Percentiles rank a stretch among this genome's conserved stretches.
These are phyloP conservation scores for Globisporangium splendens DNA, from an alignment of 352 stramenopile species.

Conservation along the genomic window DNA sequence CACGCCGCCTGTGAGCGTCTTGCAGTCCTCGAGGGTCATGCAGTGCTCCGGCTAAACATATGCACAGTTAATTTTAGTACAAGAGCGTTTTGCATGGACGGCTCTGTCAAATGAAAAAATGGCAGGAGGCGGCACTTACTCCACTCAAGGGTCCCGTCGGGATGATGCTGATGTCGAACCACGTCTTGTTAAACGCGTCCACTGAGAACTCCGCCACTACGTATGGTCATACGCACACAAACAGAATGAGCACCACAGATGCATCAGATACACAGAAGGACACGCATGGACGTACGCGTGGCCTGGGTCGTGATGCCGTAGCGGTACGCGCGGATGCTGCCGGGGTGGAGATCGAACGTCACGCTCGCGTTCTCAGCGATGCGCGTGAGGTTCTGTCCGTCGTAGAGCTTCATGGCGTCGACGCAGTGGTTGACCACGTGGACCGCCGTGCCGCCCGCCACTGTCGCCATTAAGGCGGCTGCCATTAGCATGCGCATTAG, in stretches of 20 bases:
- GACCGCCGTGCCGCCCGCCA: background rate
- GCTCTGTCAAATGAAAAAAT: background rate
- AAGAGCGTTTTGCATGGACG: background rate
- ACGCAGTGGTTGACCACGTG: slow-evolving; percentile 16
- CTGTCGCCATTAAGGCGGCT: background rate
- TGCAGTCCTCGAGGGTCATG: slow-evolving; percentile 47
- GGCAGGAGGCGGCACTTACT: slow-evolving; percentile 17
- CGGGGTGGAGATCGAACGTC: slow-evolving; percentile 7
- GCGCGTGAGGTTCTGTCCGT: slow-evolving; percentile 9
- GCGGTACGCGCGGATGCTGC: slow-evolving; percentile 12
- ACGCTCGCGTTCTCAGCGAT: slow-evolving; percentile 7
- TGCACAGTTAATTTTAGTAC: background rate
- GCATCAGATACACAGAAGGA: too few relatives aligned
- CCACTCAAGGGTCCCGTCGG: slow-evolving; percentile 22
- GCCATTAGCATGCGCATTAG: background rate
- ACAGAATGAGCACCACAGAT: background rate
- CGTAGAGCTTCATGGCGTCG: slow-evolving; percentile 14
- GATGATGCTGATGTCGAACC: slow-evolving; percentile 48
- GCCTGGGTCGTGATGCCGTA: slow-evolving; percentile 11
- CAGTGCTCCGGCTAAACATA: slow-evolving; percentile 36
- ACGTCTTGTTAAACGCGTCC: slow-evolving; percentile 21
- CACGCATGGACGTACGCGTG: slow-evolving; percentile 9
- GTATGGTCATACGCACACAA: background rate
- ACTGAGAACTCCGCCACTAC: slow-evolving; percentile 44
- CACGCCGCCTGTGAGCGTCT: slow-evolving; percentile 38